Percentiles rank a stretch among this genome's conserved stretches.
These are phyloP conservation scores for Saccharomyces hybrid DNA, from an alignment of 1,139 yeast genomes.

Conservation along the genomic window DNA sequence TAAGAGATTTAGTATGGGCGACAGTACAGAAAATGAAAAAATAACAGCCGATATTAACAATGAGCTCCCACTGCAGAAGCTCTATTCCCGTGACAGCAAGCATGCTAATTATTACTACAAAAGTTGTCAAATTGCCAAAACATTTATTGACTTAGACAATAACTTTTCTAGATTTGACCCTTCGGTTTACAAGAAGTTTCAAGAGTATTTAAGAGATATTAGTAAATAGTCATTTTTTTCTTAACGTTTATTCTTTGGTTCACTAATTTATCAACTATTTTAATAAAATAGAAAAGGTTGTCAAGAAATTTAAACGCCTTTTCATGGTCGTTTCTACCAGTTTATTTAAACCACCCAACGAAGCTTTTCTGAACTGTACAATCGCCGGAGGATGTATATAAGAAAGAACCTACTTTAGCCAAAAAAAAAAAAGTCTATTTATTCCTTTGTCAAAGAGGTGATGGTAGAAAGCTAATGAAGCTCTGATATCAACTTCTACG, in stretches of 20 bases:
- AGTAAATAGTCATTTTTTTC: background rate
- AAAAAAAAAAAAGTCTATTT: no score
- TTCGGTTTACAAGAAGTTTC: conserved; percentile 44
- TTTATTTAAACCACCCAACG: no score
- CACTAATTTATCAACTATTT: background rate
- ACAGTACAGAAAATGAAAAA: conserved; percentile 4
- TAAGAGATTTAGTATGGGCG: background rate
- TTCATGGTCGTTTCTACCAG: no score
- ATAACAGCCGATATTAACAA: conserved; percentile 18
- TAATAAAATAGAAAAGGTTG: no score
- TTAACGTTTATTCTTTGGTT: no score
- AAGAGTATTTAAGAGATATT: conserved; percentile 32
- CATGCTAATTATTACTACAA: conserved; percentile 45
- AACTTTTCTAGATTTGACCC: conserved; percentile 52
- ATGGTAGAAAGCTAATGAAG: background rate
- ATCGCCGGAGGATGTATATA: no score
- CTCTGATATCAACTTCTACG: background rate
- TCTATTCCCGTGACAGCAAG: conserved; percentile 9
- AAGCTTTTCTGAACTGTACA: no score
- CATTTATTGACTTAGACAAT: conserved; percentile 55
- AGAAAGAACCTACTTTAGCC: no score
- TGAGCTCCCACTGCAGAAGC: conserved; percentile 9
- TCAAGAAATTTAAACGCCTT: no score
- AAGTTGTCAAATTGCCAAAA: conserved; percentile 54
- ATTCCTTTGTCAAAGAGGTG: no score